phyloP scores from a whole-genome alignment of 805 yeast genomes.

The Alloascoidea hylecoeti region DNA sequence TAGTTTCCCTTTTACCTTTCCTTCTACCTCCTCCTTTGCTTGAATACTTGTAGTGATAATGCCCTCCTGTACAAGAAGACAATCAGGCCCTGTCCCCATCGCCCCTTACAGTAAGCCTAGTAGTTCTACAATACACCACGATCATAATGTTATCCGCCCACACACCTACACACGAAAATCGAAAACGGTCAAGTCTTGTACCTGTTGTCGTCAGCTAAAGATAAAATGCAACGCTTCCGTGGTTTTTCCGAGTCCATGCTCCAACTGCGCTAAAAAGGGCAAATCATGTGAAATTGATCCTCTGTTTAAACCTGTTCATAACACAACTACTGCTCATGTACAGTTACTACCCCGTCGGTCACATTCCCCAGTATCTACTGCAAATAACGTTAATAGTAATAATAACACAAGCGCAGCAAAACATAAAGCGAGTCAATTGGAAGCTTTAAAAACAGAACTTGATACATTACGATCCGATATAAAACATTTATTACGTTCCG shows the following conservation, averaged over 20 bases:
- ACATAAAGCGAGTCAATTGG: not conserved
- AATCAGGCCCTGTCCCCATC: not conserved
- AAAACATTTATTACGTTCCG: not conserved
- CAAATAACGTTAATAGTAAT: too few relatives aligned
- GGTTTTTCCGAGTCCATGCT: slow-evolving; percentile 68
- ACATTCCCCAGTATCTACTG: too few relatives aligned
- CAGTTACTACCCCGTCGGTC: not conserved
- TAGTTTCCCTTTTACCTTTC: not conserved
- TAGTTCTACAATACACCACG: not conserved
- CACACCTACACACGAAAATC: not conserved
- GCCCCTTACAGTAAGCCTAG: not conserved
- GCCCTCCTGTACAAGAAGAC: slow-evolving; percentile 1
- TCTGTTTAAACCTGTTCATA: slow-evolving; percentile 56
- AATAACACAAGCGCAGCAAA: not conserved
- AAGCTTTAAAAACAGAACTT: not conserved
- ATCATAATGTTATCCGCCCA: not conserved
- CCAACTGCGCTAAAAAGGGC: slow-evolving; percentile 69
- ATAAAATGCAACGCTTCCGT: slow-evolving; percentile 87
- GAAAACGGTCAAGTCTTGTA: slow-evolving; percentile 72
- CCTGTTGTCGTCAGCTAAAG: slow-evolving; percentile 90
- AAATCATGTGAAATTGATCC: slow-evolving; percentile 83
- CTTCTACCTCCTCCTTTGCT: too few relatives aligned
- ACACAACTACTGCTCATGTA: not conserved
- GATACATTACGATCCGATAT: not conserved
- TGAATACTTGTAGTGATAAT: too few relatives aligned